A percentile compares a stretch with the other conserved stretches of the same genome.
phyloP scores from a whole-genome alignment of 306 rosid genomes.

The Oemleria cerasiformis region DNA sequence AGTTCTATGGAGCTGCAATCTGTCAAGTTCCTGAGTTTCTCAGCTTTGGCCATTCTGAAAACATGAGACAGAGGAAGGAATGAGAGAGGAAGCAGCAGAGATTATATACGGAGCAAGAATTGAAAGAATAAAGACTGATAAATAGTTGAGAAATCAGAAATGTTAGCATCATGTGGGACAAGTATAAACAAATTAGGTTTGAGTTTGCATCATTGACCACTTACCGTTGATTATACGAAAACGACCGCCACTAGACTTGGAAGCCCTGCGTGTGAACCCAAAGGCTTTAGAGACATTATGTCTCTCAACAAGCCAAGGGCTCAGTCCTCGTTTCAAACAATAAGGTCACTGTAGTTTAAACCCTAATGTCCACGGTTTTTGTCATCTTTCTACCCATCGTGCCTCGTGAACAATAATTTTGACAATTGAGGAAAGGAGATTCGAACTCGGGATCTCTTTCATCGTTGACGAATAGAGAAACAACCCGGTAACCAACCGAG shows the following conservation, averaged over 20 bases:
- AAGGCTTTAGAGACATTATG: not conserved
- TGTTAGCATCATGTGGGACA: not conserved
- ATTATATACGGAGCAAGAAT: not conserved
- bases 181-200: not conserved
- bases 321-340: not conserved
- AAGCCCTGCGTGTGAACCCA: not conserved
- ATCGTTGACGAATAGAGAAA: not conserved
- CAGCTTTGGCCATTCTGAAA: conserved; percentile 4
- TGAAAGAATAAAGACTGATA: not conserved
- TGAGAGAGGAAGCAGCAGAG: not conserved
- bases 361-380: not conserved
- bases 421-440: too few relatives aligned
- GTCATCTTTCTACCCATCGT: not conserved
- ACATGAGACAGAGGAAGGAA: not conserved
- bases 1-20: conserved; percentile 39
- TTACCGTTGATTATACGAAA: not conserved
- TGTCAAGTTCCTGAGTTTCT: conserved; percentile 11
- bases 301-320: not conserved
- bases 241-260: not conserved
- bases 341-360: not conserved
- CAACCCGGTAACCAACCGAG: not conserved
- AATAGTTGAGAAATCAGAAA: not conserved
- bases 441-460: not conserved
- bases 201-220: not conserved
- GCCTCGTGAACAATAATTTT: too few relatives aligned